Conservation (phyloP, 441 rosid genomes). For the Adansonia madagascariensis region DNA sequence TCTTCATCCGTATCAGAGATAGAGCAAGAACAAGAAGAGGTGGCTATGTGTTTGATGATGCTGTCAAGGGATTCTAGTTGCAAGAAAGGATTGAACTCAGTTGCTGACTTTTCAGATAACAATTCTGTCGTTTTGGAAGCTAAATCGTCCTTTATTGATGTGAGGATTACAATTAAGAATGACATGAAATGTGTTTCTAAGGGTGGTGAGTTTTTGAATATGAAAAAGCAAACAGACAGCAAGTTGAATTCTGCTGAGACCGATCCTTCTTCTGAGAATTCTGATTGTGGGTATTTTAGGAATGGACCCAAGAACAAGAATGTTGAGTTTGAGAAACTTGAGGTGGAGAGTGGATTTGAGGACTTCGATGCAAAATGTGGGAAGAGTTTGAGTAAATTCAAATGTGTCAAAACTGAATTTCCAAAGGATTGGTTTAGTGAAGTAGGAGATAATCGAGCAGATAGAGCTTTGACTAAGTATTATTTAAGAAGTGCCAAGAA, state of each 20-base stretch:
- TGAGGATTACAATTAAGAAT: constrained; percentile 40
- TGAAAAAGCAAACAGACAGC: constrained; percentile 36
- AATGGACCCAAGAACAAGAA: constrained; percentile 53
- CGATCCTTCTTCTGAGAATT: constrained; percentile 42
- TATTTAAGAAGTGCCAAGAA: constrained; percentile 35
- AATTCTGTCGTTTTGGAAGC: constrained; percentile 63
- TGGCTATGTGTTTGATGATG: constrained; percentile 71
- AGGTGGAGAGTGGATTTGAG: constrained; percentile 39
- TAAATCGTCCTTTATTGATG: constrained; percentile 56
- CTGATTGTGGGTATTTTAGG: constrained; percentile 65
- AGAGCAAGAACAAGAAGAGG: constrained; percentile 61
- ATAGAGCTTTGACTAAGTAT: background rate
- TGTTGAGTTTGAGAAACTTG: constrained; percentile 40
- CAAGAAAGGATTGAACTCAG: constrained; percentile 50
- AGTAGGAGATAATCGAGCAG: background rate
- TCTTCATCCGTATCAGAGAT: constrained; percentile 60
- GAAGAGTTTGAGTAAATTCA: constrained; percentile 38
- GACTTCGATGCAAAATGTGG: constrained; percentile 37
- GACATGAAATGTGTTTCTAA: constrained; percentile 34
- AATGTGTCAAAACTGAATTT: background rate
- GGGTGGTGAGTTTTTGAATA: constrained; percentile 34
- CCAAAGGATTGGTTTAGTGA: background rate
- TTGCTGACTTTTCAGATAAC: constrained; percentile 66
- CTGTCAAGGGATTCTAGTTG: constrained; percentile 57
- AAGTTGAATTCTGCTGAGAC: constrained; percentile 40